Conservation (phyloP, 2,329 filamentous ascomycete species). For the Xylariaceae sp. region DNA sequence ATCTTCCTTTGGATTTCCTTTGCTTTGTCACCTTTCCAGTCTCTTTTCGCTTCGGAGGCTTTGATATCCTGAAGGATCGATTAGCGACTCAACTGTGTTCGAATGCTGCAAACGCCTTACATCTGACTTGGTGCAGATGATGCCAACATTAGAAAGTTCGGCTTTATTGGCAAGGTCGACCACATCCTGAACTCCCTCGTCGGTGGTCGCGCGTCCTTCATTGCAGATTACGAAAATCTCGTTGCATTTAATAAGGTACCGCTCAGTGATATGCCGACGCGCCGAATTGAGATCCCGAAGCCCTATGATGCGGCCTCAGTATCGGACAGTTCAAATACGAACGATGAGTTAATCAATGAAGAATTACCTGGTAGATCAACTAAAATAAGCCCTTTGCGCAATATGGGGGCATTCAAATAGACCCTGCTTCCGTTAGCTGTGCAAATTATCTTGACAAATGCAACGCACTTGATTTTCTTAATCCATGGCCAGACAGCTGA, state of each 20-base stretch:
- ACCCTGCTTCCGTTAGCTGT: slow-evolving; percentile 34
- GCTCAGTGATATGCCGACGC: slow-evolving; percentile 42
- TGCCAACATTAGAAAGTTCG: slow-evolving; percentile 39
- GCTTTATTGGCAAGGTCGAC: slow-evolving; percentile 40
- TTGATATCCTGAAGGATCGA: slow-evolving; percentile 29
- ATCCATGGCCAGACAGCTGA: slow-evolving; percentile 44
- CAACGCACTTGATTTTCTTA: slow-evolving; percentile 39
- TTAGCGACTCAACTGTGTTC: neutral
- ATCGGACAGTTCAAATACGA: neutral
- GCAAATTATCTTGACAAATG: neutral
- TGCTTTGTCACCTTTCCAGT: slow-evolving; percentile 29
- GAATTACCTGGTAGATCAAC: slow-evolving; percentile 47
- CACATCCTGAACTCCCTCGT: slow-evolving; percentile 39
- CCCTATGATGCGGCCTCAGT: slow-evolving; percentile 27
- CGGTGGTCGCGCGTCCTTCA: slow-evolving; percentile 41
- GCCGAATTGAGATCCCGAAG: slow-evolving; percentile 47
- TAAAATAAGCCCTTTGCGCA: slow-evolving; percentile 47
- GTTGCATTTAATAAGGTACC: slow-evolving; percentile 43
- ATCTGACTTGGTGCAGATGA: slow-evolving; percentile 43
- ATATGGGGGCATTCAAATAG: slow-evolving; percentile 41
- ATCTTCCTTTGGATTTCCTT: slow-evolving; percentile 1
- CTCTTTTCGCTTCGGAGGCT: slow-evolving; percentile 32
- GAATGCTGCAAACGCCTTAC: slow-evolving; percentile 22
- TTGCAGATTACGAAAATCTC: slow-evolving; percentile 46
- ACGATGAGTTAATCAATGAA: neutral